Base-by-base conservation (phyloP, 805 yeast species). In the Tetrapisispora fleetii region DNA sequence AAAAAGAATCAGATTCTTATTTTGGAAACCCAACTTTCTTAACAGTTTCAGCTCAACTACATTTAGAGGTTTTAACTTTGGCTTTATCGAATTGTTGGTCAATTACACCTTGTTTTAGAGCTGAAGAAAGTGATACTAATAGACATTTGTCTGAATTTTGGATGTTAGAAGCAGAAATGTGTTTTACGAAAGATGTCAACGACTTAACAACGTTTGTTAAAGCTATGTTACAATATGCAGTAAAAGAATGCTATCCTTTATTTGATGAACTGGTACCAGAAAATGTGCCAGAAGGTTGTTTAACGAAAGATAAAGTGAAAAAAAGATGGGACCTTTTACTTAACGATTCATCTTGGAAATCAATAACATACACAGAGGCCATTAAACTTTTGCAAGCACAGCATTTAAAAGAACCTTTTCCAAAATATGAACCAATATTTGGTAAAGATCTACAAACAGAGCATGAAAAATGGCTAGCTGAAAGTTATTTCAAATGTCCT, bases 101-200 rank as follows among this genome's bases (percentile, higher is more conserved):
- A 0, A 60, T 91, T 22, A 74, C 89, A 0, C 99, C 99, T 1
- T 87, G 96, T 50, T 93, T 93, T 63, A 73, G 99, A 53, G 98
- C 99, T 0, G 99, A 93, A 60, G 77, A 77, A 45, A 84, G 95
- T 49, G 90, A 88, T 60, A 93, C 99, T 0, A 85, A 81, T 58
- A 74, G 99, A 46, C 99, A 93, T 64, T 67, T 93, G 50, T 78
- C 91, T 50, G 99, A 93, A 65, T 93, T 93, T 64, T 93, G 97
- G 97, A 90, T 93, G 97, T 67, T 93, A 2, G 99, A 93, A 65
- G 95, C 89, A 0, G 99, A 93, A 62, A 65, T 88, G 19, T 80
- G 87, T 9, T 85, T 85, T 63, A 67, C 84, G 1, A 71, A 73
- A 5, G 65, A 71, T 14, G 75, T 90, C 7, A 59, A 62, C 3